These are phyloP conservation scores for Saccharomyces uvarum DNA, from an alignment of 1,139 yeast genomes.

Conservation along the genomic window DNA sequence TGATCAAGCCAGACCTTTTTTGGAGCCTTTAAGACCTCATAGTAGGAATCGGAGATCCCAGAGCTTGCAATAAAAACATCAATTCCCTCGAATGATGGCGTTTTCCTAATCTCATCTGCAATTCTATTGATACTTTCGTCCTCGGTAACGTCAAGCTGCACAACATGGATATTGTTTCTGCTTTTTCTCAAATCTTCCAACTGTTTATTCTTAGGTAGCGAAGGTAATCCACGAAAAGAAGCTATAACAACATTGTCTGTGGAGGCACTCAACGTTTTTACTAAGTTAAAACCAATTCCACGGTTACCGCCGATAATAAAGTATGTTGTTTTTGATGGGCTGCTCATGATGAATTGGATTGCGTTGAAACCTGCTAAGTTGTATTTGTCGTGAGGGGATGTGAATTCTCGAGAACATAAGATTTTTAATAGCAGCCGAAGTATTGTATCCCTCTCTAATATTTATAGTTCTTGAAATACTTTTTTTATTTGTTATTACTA, in stretches of 20 bases:
- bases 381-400: background rate
- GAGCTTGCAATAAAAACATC: background rate
- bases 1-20: background rate
- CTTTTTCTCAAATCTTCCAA: background rate
- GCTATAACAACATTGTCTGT: background rate
- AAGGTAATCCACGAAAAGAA: background rate
- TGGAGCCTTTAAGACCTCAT: background rate
- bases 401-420: background rate
- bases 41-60: background rate
- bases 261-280: background rate
- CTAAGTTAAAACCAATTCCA: background rate
- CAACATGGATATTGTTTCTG: background rate
- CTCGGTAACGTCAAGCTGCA: background rate
- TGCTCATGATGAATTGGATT: background rate
- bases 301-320: background rate
- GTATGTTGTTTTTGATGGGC: background rate
- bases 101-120: background rate
- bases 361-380: background rate
- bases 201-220: background rate
- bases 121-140: background rate
- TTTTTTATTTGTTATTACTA: too few species aligned
- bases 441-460: background rate
- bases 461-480: too few species aligned
- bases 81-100: background rate
- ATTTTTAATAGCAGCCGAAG: background rate